Conservation (phyloP, 1,139 yeast species). For the Scheffersomyces cryptocercus region DNA sequence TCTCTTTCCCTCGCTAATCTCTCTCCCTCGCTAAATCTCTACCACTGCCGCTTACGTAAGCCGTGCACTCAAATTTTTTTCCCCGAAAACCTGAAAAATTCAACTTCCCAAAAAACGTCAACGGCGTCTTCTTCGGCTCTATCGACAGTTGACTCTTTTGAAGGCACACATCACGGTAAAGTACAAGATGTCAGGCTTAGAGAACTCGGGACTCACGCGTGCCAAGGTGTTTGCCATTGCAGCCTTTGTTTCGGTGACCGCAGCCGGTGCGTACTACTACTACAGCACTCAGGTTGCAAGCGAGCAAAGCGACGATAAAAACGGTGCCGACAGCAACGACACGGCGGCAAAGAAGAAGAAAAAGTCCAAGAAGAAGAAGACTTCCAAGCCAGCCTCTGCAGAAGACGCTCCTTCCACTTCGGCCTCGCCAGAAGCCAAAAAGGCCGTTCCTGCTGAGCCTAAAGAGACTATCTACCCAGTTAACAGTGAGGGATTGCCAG, state of each 20-base stretch:
- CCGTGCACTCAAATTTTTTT: no score
- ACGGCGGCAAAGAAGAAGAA: conserved; percentile 29
- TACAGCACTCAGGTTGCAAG: conserved; percentile 34
- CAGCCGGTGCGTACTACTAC: conserved; percentile 62
- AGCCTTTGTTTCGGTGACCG: conserved; percentile 32
- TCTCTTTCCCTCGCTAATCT: no score
- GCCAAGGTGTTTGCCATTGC: no score
- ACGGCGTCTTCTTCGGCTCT: no score
- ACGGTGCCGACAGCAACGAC: conserved; percentile 9
- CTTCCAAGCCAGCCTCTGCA: conserved; percentile 19
- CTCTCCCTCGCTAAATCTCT: no score
- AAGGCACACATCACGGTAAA: no score
- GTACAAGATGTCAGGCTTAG: no score
- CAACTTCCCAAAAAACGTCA: no score
- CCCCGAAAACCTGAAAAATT: no score
- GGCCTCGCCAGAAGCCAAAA: conserved; percentile 12
- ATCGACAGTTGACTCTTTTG: no score
- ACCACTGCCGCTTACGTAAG: no score
- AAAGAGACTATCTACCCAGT: conserved; percentile 43
- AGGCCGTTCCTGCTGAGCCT: conserved; percentile 13
- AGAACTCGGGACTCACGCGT: no score
- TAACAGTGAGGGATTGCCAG: conserved; percentile 57
- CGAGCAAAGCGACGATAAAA: conserved; percentile 9
- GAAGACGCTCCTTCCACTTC: conserved; percentile 14
- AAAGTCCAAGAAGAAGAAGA: conserved; percentile 41